Evolutionary conservation across 768 basidiomycete genomes (phyloP).

Genomic region (Rhodosporidiobolus sp.): DNA sequence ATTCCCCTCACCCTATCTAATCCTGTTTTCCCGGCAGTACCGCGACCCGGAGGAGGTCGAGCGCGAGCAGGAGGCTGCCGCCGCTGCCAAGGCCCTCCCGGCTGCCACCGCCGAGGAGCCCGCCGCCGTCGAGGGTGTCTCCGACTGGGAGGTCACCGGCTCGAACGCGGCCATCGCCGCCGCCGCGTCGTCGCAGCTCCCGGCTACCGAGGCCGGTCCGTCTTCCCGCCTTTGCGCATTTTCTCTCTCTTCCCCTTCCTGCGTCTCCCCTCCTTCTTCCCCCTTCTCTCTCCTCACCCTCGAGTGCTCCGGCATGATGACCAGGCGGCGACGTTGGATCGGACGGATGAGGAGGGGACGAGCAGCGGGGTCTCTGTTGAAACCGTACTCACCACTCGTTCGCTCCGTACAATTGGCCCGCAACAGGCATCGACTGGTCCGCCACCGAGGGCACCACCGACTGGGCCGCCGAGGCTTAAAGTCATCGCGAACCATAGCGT

Average conservation of each 20-base stretch:
- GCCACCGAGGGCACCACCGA: conserved; percentile 67
- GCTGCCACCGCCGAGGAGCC: conserved; percentile 57
- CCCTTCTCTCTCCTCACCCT: neutral
- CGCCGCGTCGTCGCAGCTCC: conserved; percentile 58
- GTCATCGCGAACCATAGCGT: too few relatives aligned
- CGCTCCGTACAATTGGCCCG: conserved; percentile 32
- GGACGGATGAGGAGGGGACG: too few relatives aligned
- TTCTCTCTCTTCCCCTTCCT: conserved; percentile 10
- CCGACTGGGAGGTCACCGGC: conserved; percentile 62
- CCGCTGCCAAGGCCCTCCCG: conserved; percentile 69
- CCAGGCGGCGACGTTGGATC: too few relatives aligned
- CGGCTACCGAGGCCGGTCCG: conserved; percentile 60
- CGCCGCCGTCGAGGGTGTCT: conserved; percentile 48
- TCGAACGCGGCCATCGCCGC: conserved; percentile 71
- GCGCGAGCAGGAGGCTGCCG: conserved; percentile 93
- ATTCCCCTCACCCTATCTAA: conserved; percentile 23
- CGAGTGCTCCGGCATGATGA: too few relatives aligned
- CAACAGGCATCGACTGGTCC: conserved; percentile 69
- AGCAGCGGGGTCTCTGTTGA: conserved; percentile 11
- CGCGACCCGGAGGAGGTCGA: conserved; percentile 99
- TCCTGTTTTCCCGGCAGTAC: conserved; percentile 73
- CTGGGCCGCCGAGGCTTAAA: conserved; percentile 64
- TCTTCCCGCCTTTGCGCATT: neutral
- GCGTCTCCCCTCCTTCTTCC: conserved; percentile 7
- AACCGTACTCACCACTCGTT: conserved; percentile 49